Conservation (phyloP, 331 rosid species). For the Malus hybrid region DNA sequence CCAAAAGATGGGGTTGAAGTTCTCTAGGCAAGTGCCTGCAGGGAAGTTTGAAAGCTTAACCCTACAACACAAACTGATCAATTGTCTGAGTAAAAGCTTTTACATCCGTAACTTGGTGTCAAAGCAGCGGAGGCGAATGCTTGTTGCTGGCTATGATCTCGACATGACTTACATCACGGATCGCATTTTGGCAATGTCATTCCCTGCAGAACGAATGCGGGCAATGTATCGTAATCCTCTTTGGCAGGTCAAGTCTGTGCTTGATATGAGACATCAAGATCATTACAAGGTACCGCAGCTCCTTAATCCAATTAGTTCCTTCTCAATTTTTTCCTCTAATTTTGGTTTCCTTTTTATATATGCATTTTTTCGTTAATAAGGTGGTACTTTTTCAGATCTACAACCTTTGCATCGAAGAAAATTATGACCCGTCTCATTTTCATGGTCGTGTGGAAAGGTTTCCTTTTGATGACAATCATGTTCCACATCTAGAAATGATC, state of each 20-base stretch:
- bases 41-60: constrained; percentile 28
- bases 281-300: constrained; percentile 56
- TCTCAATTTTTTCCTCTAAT: background rate
- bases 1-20: constrained; percentile 60
- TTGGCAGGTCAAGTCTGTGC: constrained; percentile 94
- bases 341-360: background rate
- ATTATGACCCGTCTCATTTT: constrained; percentile 66
- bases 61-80: constrained; percentile 53
- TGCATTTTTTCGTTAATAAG: background rate
- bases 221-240: constrained; percentile 92
- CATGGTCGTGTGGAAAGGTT: constrained; percentile 72
- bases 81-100: constrained; percentile 55
- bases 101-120: constrained; percentile 85
- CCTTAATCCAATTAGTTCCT: background rate
- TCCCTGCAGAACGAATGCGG: constrained; percentile 85
- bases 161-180: constrained; percentile 95
- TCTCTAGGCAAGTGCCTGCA: constrained; percentile 33
- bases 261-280: constrained; percentile 77
- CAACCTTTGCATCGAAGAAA: constrained; percentile 87
- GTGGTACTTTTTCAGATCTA: constrained; percentile 52
- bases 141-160: constrained; percentile 91
- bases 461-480: constrained; percentile 95
- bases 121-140: constrained; percentile 83
- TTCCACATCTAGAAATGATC: constrained; percentile 70
- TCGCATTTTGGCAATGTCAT: constrained; percentile 79